Conservation (phyloP, 1,284 basidiomycete species). For the Tilletia indica region DNA sequence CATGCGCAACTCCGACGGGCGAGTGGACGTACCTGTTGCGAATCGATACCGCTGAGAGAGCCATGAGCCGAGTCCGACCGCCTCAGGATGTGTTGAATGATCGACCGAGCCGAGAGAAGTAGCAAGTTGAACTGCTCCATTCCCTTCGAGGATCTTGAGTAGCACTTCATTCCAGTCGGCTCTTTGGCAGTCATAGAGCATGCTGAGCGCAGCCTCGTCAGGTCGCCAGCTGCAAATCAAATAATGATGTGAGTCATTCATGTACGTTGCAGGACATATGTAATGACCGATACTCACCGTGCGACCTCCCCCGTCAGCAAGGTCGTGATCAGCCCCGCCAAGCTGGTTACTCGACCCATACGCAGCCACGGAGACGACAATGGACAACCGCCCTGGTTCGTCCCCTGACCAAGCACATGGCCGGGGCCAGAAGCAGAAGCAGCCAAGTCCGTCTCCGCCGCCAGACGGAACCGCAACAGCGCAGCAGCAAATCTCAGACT, state of each 20-base stretch:
- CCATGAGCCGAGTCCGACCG: too few species aligned
- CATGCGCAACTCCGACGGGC: background rate
- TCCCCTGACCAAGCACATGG: background rate
- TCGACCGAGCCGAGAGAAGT: too few species aligned
- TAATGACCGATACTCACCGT: background rate
- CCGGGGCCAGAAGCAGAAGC: background rate
- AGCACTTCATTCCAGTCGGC: background rate
- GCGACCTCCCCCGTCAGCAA: background rate
- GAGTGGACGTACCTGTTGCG: too few species aligned
- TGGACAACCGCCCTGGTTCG: background rate
- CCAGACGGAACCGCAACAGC: background rate
- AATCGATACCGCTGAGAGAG: too few species aligned
- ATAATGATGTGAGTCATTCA: too few species aligned
- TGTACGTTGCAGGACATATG: background rate
- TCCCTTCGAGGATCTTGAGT: background rate
- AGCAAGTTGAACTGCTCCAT: too few species aligned
- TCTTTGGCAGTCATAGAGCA: background rate
- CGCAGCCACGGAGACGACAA: background rate
- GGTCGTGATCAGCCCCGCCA: slow-evolving; percentile 3
- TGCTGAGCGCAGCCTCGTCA: background rate
- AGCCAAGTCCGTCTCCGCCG: background rate
- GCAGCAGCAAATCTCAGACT: background rate
- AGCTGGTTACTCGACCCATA: background rate
- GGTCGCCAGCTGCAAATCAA: background rate
- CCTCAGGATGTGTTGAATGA: too few species aligned